phyloP scores from a whole-genome alignment of 306 rosid genomes.

The Myrica gale region DNA sequence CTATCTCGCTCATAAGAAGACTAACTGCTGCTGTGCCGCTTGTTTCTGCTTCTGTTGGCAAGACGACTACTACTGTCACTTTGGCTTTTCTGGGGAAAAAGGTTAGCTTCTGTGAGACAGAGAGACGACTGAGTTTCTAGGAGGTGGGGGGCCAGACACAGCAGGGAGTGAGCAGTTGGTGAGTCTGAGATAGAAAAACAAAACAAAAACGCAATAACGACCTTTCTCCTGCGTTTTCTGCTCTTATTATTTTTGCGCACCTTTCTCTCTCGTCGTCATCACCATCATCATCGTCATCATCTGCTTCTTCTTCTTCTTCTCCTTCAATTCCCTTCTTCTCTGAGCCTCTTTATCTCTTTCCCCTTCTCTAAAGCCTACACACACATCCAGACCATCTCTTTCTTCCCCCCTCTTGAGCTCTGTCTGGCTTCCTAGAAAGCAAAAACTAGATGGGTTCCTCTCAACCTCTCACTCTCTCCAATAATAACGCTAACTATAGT shows the following conservation, averaged over 20 bases:
- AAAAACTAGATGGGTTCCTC: slow-evolving; percentile 41
- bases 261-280: slow-evolving; percentile 38
- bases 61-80: slow-evolving; percentile 54
- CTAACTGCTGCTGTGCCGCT: slow-evolving; percentile 8
- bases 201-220: slow-evolving; percentile 49
- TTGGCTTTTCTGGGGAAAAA: slow-evolving; percentile 48
- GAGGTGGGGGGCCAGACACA: slow-evolving; percentile 25
- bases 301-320: slow-evolving; percentile 14
- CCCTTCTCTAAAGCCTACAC: slow-evolving; percentile 24
- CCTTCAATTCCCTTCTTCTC: not conserved
- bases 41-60: slow-evolving; percentile 28
- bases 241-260: slow-evolving; percentile 22
- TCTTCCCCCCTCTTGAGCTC: slow-evolving; percentile 21
- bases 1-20: not conserved
- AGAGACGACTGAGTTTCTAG: slow-evolving; percentile 25
- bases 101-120: slow-evolving; percentile 15
- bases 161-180: slow-evolving; percentile 20
- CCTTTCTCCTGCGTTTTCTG: slow-evolving; percentile 38
- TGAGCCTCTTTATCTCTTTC: slow-evolving; percentile 11
- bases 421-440: slow-evolving; percentile 46
- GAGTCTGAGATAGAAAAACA: slow-evolving; percentile 18
- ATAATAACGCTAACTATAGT: slow-evolving; percentile 45
- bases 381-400: slow-evolving; percentile 2
- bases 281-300: not conserved
- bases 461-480: slow-evolving; percentile 56